These are phyloP conservation scores for Actinidia arguta DNA, from an alignment of 179 eudicot genomes.

Conservation along the genomic window DNA sequence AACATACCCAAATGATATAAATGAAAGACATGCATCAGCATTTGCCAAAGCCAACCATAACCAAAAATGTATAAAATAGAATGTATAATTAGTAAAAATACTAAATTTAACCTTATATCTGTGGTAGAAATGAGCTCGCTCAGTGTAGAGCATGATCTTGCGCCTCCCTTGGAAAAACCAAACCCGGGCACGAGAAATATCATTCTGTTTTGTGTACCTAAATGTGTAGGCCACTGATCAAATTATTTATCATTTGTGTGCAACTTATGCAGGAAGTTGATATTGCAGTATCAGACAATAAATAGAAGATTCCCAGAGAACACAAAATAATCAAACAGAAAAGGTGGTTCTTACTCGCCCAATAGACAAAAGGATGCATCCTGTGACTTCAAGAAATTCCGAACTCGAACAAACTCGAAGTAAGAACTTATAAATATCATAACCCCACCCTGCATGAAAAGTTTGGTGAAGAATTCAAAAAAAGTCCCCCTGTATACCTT, in stretches of 20 bases:
- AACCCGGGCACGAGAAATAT: slow-evolving; percentile 85
- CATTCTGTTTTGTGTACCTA: slow-evolving; percentile 81
- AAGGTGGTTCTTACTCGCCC: slow-evolving; percentile 71
- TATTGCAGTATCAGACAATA: neutral
- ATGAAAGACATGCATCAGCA: neutral
- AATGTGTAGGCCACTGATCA: slow-evolving; percentile 7
- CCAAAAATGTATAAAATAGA: neutral
- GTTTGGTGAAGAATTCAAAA: neutral
- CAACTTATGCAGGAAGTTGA: neutral
- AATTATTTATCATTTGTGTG: slow-evolving; percentile 4
- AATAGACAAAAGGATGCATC: slow-evolving; percentile 85
- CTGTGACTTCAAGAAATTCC: slow-evolving; percentile 87
- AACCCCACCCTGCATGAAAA: slow-evolving; percentile 72
- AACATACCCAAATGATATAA: neutral
- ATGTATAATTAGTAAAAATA: neutral
- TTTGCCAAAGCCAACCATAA: neutral
- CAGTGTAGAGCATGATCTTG: slow-evolving; percentile 93
- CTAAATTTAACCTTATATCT: slow-evolving; percentile 78
- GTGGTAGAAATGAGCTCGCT: slow-evolving; percentile 94
- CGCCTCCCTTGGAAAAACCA: slow-evolving; percentile 76
- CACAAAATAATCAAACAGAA: neutral
- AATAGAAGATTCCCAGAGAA: neutral
- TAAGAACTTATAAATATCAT: slow-evolving; percentile 88
- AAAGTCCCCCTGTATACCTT: neutral
- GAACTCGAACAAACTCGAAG: slow-evolving; percentile 86